These are phyloP conservation scores for Marchantia paleacea DNA, from an alignment of 225 moss, liverwort and hornwort species.

Conservation along the genomic window DNA sequence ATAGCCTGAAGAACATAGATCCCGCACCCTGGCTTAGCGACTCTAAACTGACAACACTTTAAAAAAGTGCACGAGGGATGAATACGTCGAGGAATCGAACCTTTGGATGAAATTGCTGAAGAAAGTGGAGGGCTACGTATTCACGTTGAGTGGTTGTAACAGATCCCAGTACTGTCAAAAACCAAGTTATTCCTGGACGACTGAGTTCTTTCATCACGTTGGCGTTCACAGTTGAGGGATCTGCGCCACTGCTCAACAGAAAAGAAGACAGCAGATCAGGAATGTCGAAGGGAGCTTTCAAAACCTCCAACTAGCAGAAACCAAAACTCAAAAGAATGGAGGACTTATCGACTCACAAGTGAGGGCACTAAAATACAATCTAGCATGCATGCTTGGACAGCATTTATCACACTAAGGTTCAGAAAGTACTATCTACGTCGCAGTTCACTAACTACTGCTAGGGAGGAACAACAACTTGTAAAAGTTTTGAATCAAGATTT, in stretches of 20 bases:
- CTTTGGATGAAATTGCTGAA: slow-evolving; percentile 92
- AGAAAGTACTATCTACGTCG: too few species aligned
- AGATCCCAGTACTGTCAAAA: slow-evolving; percentile 78
- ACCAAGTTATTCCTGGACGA: slow-evolving; percentile 57
- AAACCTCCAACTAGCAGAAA: background rate
- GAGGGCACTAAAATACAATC: too few species aligned
- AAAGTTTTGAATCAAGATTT: too few species aligned
- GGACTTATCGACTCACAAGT: too few species aligned
- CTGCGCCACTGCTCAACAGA: slow-evolving; percentile 22
- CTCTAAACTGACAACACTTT: too few species aligned
- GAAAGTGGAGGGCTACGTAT: slow-evolving; percentile 86
- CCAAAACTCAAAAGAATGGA: background rate
- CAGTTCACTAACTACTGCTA: too few species aligned
- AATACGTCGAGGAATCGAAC: slow-evolving; percentile 27
- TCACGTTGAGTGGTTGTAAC: slow-evolving; percentile 96
- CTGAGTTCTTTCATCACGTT: slow-evolving; percentile 41
- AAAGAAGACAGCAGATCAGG: background rate
- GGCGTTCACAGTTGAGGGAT: slow-evolving; percentile 30
- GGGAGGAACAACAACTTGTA: too few species aligned
- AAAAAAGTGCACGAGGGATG: background rate
- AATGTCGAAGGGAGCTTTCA: background rate
- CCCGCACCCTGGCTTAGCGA: too few species aligned
- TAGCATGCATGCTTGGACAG: too few species aligned
- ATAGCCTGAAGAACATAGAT: too few species aligned
- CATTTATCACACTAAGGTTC: too few species aligned